Percentiles rank a stretch among this genome's conserved stretches.
Evolutionary conservation across 1,284 basidiomycete species (phyloP).

Genomic region (Fereydounia khargensis): DNA sequence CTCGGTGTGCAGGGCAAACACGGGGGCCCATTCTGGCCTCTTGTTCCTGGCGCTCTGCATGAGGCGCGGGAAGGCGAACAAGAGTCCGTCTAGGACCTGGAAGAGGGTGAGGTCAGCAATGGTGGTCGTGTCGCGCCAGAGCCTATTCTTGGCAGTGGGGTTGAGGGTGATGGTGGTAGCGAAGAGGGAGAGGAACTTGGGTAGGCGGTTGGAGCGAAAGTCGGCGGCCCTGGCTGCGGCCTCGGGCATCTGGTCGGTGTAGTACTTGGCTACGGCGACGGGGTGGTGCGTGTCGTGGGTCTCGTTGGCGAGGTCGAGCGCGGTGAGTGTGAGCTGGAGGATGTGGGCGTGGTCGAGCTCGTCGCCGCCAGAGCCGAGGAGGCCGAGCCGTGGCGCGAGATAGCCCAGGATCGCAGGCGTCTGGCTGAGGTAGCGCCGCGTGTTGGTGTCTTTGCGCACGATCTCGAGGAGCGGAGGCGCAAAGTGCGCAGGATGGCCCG

Average conservation of each 20-base stretch:
- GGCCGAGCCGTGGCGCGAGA: constrained; percentile 59
- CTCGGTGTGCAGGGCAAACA: constrained; percentile 36
- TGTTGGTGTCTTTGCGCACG: not conserved
- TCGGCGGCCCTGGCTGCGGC: constrained; percentile 57
- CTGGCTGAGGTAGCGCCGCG: constrained; percentile 55
- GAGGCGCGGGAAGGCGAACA: constrained; percentile 62
- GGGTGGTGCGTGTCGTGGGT: constrained; percentile 52
- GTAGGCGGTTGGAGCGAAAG: constrained; percentile 61
- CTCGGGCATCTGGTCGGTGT: constrained; percentile 63
- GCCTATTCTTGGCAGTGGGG: constrained; percentile 35
- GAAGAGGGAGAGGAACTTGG: constrained; percentile 61
- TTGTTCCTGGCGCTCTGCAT: constrained; percentile 55
- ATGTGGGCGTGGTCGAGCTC: constrained; percentile 44
- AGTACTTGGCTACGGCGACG: constrained; percentile 18
- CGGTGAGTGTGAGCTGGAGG: constrained; percentile 61
- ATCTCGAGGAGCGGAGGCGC: constrained; percentile 55
- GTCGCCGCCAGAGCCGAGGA: constrained; percentile 28
- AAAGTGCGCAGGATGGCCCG: constrained; percentile 44
- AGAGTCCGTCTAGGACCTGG: constrained; percentile 58
- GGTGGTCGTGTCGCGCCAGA: constrained; percentile 60
- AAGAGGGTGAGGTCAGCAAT: constrained; percentile 63
- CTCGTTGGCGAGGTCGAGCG: constrained; percentile 61
- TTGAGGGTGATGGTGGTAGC: constrained; percentile 58
- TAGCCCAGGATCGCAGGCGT: constrained; percentile 61
- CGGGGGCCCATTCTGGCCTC: no score